These are phyloP conservation scores for Eucalyptus paniculata DNA, from an alignment of 345 rosid genomes.

Conservation along the genomic window DNA sequence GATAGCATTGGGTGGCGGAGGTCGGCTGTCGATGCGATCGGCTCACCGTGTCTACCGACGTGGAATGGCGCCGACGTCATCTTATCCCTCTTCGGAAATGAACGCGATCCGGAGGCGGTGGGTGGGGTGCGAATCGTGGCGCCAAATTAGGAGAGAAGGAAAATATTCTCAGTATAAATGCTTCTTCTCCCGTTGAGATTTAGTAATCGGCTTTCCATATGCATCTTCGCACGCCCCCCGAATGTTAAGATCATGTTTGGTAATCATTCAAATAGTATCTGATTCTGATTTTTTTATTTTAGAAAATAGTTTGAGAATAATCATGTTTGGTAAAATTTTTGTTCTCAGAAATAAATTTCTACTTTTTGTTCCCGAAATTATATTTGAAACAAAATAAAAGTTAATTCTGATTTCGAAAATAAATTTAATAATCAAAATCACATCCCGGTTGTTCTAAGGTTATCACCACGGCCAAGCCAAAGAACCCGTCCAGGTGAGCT, in stretches of 20 bases:
- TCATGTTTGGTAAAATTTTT: rapidly evolving
- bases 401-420: rapidly evolving
- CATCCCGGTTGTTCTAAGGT: too few relatives aligned
- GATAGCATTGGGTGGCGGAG: background rate
- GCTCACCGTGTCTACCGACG: background rate
- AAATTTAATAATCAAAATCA: too few relatives aligned
- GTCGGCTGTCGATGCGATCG: background rate
- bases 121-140: background rate
- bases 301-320: rapidly evolving
- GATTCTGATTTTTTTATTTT: too few relatives aligned
- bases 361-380: too few relatives aligned
- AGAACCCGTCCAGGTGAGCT: too few relatives aligned
- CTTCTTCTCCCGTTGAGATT: background rate
- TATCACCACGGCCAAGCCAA: too few relatives aligned
- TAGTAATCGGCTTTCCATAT: background rate
- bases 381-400: too few relatives aligned
- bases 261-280: rapidly evolving
- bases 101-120: background rate
- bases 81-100: background rate
- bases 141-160: background rate
- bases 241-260: rapidly evolving
- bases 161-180: background rate
- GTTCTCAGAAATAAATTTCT: rapidly evolving
- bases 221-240: too few relatives aligned
- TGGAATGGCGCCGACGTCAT: background rate